These are phyloP conservation scores for Suillus plorans DNA, from an alignment of 768 basidiomycete species.

Conservation along the genomic window DNA sequence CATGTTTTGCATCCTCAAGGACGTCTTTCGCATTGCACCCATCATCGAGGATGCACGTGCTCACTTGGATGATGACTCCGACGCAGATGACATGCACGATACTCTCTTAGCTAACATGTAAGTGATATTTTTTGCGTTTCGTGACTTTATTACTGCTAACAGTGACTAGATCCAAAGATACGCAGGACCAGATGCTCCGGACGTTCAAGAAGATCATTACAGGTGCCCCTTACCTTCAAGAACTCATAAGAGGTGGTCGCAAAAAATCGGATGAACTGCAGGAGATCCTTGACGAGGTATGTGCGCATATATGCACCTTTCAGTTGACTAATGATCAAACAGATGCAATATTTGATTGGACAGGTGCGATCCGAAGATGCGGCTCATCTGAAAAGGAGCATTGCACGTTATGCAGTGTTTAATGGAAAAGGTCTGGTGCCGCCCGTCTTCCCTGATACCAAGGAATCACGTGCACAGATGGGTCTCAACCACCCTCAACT, in stretches of 20 bases:
- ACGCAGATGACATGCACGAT: no score
- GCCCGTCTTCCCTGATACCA: neutral
- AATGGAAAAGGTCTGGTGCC: neutral
- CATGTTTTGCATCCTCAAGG: no score
- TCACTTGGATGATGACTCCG: no score
- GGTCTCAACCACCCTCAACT: no score
- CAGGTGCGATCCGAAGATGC: neutral
- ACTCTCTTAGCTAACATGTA: no score
- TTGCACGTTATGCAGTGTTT: neutral
- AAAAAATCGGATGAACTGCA: neutral
- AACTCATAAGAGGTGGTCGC: neutral
- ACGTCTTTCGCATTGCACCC: no score
- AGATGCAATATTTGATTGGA: neutral
- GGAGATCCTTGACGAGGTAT: neutral
- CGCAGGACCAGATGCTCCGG: no score
- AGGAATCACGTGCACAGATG: neutral
- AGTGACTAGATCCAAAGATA: no score
- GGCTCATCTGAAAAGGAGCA: neutral
- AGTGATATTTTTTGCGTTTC: no score
- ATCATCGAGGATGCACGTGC: no score
- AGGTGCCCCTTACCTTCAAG: neutral
- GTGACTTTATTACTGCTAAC: no score
- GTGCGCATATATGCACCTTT: neutral
- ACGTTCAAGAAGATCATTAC: neutral
- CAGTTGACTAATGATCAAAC: neutral